Evolutionary conservation across 148 eudicot species (phyloP).

Genomic region (Persicaria maculosa): DNA sequence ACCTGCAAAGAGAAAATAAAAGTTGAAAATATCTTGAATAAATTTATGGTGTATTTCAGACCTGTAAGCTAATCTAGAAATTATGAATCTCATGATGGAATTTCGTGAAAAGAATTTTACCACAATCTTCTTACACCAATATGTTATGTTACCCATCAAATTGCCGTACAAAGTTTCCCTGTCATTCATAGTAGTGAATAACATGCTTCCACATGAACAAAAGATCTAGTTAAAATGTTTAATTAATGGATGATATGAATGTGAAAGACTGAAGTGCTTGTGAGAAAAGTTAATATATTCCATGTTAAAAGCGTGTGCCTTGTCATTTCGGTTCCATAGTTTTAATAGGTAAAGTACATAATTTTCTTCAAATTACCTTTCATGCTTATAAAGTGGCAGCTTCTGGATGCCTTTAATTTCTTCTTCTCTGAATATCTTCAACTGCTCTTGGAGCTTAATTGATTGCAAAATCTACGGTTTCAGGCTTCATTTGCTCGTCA

Average conservation of each 20-base stretch:
- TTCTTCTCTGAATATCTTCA: not conserved
- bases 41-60: too few species aligned
- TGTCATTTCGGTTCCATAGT: not conserved
- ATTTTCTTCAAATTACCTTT: not conserved
- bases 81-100: too few species aligned
- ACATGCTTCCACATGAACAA: not conserved
- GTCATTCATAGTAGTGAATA: not conserved
- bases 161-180: not conserved
- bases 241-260: not conserved
- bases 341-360: not conserved
- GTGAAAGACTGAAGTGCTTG: not conserved
- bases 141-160: too few species aligned
- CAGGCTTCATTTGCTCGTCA: slow-evolving; percentile 59
- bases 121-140: too few species aligned
- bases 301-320: not conserved
- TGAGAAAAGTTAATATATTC: not conserved
- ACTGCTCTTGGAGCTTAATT: not conserved
- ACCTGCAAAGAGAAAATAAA: too few species aligned
- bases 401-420: not conserved
- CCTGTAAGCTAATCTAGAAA: too few species aligned
- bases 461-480: not conserved
- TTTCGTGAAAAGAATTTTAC: too few species aligned
- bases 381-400: not conserved
- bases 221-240: not conserved
- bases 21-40: too few species aligned